Conservation (phyloP, 2,329 filamentous ascomycete genomes). For the Albifimbria verrucaria region DNA sequence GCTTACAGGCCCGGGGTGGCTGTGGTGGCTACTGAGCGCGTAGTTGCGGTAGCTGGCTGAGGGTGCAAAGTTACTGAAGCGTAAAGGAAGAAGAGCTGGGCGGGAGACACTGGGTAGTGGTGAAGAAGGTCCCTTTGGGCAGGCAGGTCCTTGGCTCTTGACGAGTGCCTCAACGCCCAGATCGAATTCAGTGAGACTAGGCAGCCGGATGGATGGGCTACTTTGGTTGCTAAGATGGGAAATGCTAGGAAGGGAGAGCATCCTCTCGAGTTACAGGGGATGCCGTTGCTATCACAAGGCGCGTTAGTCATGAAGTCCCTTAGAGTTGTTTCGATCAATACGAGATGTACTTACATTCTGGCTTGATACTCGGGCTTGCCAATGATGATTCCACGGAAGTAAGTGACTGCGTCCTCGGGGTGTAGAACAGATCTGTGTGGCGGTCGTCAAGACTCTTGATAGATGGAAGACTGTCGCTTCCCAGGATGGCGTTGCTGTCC, state of each 20-base stretch:
- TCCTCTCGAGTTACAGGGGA: constrained; percentile 15
- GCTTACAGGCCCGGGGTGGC: constrained; percentile 10
- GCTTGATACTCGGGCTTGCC: not conserved
- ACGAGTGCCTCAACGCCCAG: constrained; percentile 34
- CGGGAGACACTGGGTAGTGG: constrained; percentile 19
- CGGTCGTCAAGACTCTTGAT: not conserved
- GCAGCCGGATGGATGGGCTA: constrained; percentile 22
- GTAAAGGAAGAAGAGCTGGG: constrained; percentile 19
- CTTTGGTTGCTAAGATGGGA: constrained; percentile 9
- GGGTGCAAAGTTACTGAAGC: constrained; percentile 10
- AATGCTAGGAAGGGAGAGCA: constrained; percentile 19
- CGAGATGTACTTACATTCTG: not conserved
- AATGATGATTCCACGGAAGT: not conserved
- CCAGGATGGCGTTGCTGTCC: not conserved
- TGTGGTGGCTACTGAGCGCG: constrained; percentile 16
- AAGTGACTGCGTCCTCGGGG: not conserved
- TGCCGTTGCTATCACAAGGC: not conserved
- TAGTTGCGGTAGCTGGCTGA: no score
- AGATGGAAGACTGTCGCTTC: not conserved
- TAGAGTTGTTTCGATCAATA: not conserved
- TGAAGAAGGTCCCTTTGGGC: constrained; percentile 23
- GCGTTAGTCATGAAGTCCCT: not conserved
- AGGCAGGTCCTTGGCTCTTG: constrained; percentile 24
- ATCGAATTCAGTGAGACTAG: constrained; percentile 35
- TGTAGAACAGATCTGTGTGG: not conserved